Conservation (phyloP, 2,329 filamentous ascomycete species). For the Fusarium buharicum region DNA sequence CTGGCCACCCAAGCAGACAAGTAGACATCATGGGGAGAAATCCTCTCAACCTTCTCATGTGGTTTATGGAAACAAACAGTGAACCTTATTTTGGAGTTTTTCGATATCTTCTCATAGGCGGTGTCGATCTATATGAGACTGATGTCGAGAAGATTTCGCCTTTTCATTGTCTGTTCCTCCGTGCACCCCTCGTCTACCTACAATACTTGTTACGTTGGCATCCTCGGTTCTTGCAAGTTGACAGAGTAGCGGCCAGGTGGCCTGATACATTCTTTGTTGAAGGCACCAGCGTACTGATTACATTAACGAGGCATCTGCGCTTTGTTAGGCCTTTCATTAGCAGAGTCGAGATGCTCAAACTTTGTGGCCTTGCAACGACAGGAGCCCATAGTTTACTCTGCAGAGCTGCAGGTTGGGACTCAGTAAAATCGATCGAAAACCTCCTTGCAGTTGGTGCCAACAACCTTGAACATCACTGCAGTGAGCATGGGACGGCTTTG, state of each 20-base stretch:
- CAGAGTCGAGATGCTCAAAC: background rate
- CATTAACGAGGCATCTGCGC: background rate
- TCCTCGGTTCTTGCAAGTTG: background rate
- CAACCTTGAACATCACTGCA: background rate
- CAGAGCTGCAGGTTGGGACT: background rate
- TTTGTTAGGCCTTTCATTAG: background rate
- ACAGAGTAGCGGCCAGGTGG: background rate
- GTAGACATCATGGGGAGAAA: background rate
- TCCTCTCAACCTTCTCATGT: too few species aligned
- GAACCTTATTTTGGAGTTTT: background rate
- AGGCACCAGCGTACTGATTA: background rate
- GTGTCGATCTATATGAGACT: background rate
- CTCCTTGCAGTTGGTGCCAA: background rate
- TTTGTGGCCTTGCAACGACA: background rate
- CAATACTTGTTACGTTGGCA: background rate
- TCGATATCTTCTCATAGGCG: background rate
- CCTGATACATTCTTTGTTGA: background rate
- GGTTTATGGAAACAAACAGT: background rate
- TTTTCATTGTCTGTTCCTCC: background rate
- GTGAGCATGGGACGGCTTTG: constrained; percentile 6
- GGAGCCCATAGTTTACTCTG: constrained; percentile 5
- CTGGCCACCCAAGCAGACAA: background rate
- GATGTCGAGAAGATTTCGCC: background rate
- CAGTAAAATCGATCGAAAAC: background rate
- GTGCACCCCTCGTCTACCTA: background rate